Conservation (phyloP, 1,284 basidiomycete genomes). For the Pseudozyma sp. region DNA sequence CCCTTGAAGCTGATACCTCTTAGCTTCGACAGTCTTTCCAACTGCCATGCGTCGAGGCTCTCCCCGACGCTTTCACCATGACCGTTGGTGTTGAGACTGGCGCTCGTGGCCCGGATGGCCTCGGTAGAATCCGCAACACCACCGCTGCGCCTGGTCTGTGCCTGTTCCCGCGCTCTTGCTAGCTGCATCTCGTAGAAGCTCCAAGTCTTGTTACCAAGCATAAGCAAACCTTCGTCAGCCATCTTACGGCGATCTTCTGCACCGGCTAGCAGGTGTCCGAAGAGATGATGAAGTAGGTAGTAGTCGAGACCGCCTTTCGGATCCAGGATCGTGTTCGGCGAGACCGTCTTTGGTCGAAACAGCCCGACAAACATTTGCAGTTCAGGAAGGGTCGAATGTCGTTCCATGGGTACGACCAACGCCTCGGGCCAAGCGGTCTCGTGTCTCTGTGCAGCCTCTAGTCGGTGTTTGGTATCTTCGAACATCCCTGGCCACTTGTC, state of each 20-base stretch:
- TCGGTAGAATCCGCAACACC: conserved; percentile 31
- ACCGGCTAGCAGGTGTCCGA: conserved; percentile 34
- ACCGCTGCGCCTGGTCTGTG: conserved; percentile 7
- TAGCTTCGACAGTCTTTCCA: conserved; percentile 27
- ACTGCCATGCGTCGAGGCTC: conserved; percentile 22
- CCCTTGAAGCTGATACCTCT: conserved; percentile 43
- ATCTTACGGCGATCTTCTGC: conserved; percentile 24
- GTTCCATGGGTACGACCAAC: conserved; percentile 74
- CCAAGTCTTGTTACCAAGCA: conserved; percentile 44
- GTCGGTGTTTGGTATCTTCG: conserved; percentile 70
- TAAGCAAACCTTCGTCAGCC: conserved; percentile 30
- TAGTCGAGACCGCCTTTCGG: conserved; percentile 43
- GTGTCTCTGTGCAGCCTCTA: conserved; percentile 64
- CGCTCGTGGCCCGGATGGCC: conserved; percentile 12
- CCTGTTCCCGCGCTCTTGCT: conserved; percentile 22
- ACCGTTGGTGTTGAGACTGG: conserved; percentile 2
- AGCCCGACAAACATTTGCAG: conserved; percentile 80
- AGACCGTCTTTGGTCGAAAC: conserved; percentile 71
- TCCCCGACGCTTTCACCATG: conserved; percentile 9
- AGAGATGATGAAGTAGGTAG: conserved; percentile 47
- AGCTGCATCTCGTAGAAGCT: conserved; percentile 44
- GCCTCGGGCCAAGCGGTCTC: conserved; percentile 45
- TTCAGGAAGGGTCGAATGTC: conserved; percentile 87
- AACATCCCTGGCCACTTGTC: conserved; percentile 76
- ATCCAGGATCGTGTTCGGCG: conserved; percentile 48